phyloP scores from a whole-genome alignment of 2,329 filamentous ascomycete species.

The Scedosporium minutisporum region DNA sequence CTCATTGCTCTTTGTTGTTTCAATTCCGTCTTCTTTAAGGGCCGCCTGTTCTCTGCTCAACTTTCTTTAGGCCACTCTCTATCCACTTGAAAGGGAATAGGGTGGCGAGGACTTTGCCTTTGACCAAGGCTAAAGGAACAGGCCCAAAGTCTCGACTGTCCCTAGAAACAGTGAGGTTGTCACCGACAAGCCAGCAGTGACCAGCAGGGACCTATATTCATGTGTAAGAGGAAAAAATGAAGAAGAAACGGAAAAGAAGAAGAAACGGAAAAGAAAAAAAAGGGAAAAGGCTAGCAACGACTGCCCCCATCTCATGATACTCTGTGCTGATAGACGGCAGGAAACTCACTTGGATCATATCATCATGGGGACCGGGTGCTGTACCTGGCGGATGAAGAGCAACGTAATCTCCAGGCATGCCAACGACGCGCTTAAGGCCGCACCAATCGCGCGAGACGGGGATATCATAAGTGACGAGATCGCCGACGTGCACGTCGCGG shows the following conservation, averaged over 20 bases:
- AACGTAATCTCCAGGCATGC: slow-evolving; percentile 69
- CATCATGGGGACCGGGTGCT: slow-evolving; percentile 19
- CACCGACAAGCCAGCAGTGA: slow-evolving; percentile 84
- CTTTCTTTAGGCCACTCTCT: slow-evolving; percentile 25
- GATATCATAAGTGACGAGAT: slow-evolving; percentile 70
- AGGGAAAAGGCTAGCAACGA: not conserved
- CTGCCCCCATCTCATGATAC: not conserved
- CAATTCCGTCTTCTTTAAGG: too few species aligned
- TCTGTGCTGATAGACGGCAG: not conserved
- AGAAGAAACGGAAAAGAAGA: not conserved
- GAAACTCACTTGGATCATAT: slow-evolving; percentile 54
- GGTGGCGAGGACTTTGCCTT: slow-evolving; percentile 70
- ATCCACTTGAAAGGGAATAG: slow-evolving; percentile 45
- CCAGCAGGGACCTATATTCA: slow-evolving; percentile 68
- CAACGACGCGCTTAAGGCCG: slow-evolving; percentile 72
- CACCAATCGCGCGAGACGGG: slow-evolving; percentile 49
- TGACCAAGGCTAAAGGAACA: slow-evolving; percentile 73
- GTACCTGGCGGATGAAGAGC: slow-evolving; percentile 51
- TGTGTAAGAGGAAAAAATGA: not conserved
- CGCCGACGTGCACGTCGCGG: slow-evolving; percentile 59
- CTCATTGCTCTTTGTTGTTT: too few species aligned
- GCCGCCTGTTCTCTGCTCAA: not conserved
- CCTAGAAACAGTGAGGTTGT: slow-evolving; percentile 74
- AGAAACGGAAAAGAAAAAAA: not conserved
- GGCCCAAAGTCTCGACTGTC: slow-evolving; percentile 86